Evolutionary conservation across 2,329 filamentous ascomycete species (phyloP), one percentile per base, ranked within the genome.

Genomic region (Eurotiales sp.): DNA sequence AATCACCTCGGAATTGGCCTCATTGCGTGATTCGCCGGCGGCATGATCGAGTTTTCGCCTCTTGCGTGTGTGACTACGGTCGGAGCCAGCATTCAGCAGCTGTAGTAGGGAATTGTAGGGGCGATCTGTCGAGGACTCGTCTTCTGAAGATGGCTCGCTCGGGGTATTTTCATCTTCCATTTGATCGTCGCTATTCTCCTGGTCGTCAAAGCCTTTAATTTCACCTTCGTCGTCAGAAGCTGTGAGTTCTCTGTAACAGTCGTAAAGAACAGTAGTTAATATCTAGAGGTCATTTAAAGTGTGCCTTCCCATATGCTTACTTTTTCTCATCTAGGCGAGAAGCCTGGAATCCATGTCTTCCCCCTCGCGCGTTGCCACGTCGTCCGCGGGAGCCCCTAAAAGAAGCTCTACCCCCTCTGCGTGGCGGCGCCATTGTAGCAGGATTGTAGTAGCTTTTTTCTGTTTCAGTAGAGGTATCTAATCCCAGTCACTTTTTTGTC

Each of bases 51-150:
- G 60, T 65, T 80, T 85, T 59, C 79, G 72, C 59, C 75, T 77
- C 56, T 76, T 84, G 17, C 70, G 71, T 44, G 70, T 71, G 46
- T 41, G 45, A n/a, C 22, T 48, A 6, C 76, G 77, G 3, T 41
- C 66, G 14, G 66, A 63, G 14, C 64, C 60, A 47, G 74, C 61
- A 51, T 76, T 72, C 19, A 85, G 73, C 2, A 82, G 73, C 55
- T 81, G 76, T 14, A 86, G 68, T 14, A 86, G 69, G 43, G 76
- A 69, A 50, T 76, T 79, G 61, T 85, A 86, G 8, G 81, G 76
- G 27, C 67, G 71, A 52, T 57, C 66, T 4, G 59, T 58, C 23
- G 59, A 55, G 43, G 67, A 55, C 25, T 77, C 73, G 40, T 77
- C 77, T 34, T 69, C 71, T 17, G 65, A 67, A 1, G 75, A 74